These are phyloP conservation scores for Monilinia laxa DNA, from an alignment of 2,329 filamentous ascomycete genomes.

Conservation along the genomic window DNA sequence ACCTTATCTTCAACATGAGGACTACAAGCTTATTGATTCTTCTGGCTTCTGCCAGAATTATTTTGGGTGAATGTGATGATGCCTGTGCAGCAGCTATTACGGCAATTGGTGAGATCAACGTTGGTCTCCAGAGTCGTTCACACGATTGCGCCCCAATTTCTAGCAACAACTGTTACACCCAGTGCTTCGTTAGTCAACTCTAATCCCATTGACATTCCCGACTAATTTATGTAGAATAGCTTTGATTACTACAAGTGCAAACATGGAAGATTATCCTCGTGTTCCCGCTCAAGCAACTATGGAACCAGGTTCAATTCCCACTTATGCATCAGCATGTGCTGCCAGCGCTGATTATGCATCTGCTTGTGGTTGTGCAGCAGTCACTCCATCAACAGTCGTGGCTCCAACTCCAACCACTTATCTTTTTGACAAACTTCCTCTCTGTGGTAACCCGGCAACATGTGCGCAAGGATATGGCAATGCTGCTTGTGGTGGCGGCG, in stretches of 20 bases:
- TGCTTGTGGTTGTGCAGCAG: conserved; percentile 16
- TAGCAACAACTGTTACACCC: conserved; percentile 17
- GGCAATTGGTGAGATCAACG: conserved; percentile 16
- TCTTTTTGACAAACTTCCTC: conserved; percentile 11
- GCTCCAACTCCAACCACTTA: conserved; percentile 15
- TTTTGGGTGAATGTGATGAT: conserved; percentile 10
- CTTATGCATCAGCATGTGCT: conserved; percentile 19
- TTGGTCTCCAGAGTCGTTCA: conserved; percentile 17
- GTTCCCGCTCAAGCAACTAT: not conserved
- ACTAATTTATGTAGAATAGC: not conserved
- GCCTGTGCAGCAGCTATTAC: conserved; percentile 20
- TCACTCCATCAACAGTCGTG: not conserved
- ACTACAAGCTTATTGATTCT: conserved; percentile 17
- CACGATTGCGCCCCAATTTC: conserved; percentile 10
- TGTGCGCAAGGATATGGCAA: conserved; percentile 6
- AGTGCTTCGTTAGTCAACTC: conserved; percentile 16
- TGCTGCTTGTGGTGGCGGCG: conserved; percentile 7
- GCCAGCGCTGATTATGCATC: conserved; percentile 13
- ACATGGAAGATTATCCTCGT: conserved; percentile 12
- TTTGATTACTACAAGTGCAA: conserved; percentile 12
- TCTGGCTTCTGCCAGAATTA: conserved; percentile 6
- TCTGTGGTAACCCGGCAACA: conserved; percentile 6
- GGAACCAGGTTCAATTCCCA: not conserved
- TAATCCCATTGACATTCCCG: not conserved
- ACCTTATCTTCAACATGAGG: conserved; percentile 18